These are phyloP conservation scores for Fusarium heterosporum DNA, from an alignment of 2,329 filamentous ascomycete species.

Conservation along the genomic window DNA sequence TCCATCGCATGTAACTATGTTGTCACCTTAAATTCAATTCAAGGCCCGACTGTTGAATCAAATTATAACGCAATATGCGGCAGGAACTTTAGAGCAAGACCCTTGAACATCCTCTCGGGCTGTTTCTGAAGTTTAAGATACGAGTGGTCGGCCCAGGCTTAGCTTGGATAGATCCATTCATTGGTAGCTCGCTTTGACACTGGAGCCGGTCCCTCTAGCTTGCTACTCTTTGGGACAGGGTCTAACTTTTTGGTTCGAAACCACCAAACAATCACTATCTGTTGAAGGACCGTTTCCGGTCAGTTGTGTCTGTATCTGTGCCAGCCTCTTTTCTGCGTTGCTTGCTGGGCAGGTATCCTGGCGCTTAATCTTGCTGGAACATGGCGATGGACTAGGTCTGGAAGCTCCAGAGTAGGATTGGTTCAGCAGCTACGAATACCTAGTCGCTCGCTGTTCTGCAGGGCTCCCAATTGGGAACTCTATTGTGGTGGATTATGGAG, in stretches of 20 bases:
- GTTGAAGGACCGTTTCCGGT: slow-evolving; percentile 35
- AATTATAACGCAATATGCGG: not conserved
- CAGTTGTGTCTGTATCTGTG: slow-evolving; percentile 3
- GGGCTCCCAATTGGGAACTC: slow-evolving; percentile 44
- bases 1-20: slow-evolving; percentile 23
- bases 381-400: slow-evolving; percentile 35
- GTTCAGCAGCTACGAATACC: slow-evolving; percentile 31
- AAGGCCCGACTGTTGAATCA: not conserved
- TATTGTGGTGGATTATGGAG: slow-evolving; percentile 16
- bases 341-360: slow-evolving; percentile 16
- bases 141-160: slow-evolving; percentile 33
- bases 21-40: slow-evolving; percentile 7
- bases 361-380: slow-evolving; percentile 45
- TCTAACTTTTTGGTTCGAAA: slow-evolving; percentile 26
- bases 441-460: slow-evolving; percentile 43
- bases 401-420: slow-evolving; percentile 44
- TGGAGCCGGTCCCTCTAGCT: slow-evolving; percentile 19
- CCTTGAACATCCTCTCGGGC: slow-evolving; percentile 27
- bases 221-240: slow-evolving; percentile 8
- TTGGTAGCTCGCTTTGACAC: slow-evolving; percentile 35
- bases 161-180: slow-evolving; percentile 8
- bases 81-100: slow-evolving; percentile 6
- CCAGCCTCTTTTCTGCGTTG: slow-evolving; percentile 2
- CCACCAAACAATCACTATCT: slow-evolving; percentile 13
- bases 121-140: slow-evolving; percentile 34